These are phyloP conservation scores for Boletus sp. DNA, from an alignment of 768 basidiomycete species.

Conservation along the genomic window DNA sequence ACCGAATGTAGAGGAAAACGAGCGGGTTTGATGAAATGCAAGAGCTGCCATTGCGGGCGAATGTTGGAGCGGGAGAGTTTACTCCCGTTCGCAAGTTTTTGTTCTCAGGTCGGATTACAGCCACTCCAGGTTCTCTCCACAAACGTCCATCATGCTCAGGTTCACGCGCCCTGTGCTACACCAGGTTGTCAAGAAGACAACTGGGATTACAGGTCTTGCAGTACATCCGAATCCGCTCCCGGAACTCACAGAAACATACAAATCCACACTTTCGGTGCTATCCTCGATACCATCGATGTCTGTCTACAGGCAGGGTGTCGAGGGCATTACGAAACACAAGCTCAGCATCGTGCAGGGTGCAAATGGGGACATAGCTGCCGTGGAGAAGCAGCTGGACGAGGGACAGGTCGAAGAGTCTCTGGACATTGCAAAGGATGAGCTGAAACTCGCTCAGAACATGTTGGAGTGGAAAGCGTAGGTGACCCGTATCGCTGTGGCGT, in stretches of 20 bases:
- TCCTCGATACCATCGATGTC: constrained; percentile 72
- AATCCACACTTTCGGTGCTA: constrained; percentile 69
- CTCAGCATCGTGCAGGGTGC: constrained; percentile 68
- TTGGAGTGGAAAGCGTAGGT: constrained; percentile 96
- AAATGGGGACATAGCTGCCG: constrained; percentile 59
- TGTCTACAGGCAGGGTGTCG: constrained; percentile 86
- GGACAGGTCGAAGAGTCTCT: constrained; percentile 87
- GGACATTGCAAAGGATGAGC: constrained; percentile 79
- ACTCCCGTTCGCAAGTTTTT: not conserved
- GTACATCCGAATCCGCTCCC: constrained; percentile 87
- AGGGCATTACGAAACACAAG: constrained; percentile 79
- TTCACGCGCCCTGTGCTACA: constrained; percentile 68
- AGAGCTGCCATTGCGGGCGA: constrained; percentile 40
- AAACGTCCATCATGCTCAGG: constrained; percentile 60
- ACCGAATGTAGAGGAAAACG: constrained; percentile 22
- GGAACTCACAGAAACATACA: constrained; percentile 69
- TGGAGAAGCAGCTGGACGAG: constrained; percentile 74
- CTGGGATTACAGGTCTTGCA: constrained; percentile 79
- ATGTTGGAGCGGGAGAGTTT: not conserved
- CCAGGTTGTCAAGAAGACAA: constrained; percentile 67
- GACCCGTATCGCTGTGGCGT: not conserved
- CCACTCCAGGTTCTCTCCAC: constrained; percentile 15
- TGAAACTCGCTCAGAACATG: constrained; percentile 75
- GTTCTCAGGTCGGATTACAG: not conserved
- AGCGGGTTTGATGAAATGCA: constrained; percentile 33